Base-by-base conservation (phyloP, 345 rosid species). In the Syzygium oleosum region DNA sequence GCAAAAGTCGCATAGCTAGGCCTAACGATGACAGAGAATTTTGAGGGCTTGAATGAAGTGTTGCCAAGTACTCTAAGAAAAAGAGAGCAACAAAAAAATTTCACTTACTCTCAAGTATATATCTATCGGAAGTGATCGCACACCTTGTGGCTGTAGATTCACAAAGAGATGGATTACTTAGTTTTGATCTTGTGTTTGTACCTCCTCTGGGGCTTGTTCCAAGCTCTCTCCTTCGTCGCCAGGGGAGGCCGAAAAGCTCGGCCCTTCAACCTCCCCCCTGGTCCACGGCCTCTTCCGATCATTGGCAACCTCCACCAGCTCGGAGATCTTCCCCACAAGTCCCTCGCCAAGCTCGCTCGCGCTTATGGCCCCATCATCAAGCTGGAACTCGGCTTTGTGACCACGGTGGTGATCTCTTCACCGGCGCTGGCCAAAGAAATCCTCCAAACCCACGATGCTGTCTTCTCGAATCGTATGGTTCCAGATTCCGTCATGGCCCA, bases 401-500 rank as follows among this genome's bases (percentile, higher is more conserved):
- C 90, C 27, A 89, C 91, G 3, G 56, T 94, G 23, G 92, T 93
- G 31, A 17, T 91, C 41, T 89, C 92, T 15, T 93, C 94, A 11
- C 85, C 91, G 6, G 85, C 52, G 6, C 51, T 91, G 63, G 96
- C 94, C 59, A 89, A 88, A 88, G 90, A 94, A 61, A 88, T 91
- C 86, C 91, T 93, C 46, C 90, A 91, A 84, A 91, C 86, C 54
- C 92, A 90, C 41, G 94, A 92, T 84, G 90, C 68, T 22, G 54
- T 84, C 41, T 89, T 90, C 85, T 91, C 85, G 49, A 85, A 87
- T 78, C 87, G 93, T 54, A 61, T 87, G 43, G 13, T 85, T 77
- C 85, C 77, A 1, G 91, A 91, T n/a, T 84, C 89, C 13, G 53
- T 87, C 29, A 87, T 77, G 54, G 91, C 91, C 87, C 25, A 46